Evolutionary conservation across 352 stramenopile genomes (phyloP).

Genomic region (Phytophthora vignae): DNA sequence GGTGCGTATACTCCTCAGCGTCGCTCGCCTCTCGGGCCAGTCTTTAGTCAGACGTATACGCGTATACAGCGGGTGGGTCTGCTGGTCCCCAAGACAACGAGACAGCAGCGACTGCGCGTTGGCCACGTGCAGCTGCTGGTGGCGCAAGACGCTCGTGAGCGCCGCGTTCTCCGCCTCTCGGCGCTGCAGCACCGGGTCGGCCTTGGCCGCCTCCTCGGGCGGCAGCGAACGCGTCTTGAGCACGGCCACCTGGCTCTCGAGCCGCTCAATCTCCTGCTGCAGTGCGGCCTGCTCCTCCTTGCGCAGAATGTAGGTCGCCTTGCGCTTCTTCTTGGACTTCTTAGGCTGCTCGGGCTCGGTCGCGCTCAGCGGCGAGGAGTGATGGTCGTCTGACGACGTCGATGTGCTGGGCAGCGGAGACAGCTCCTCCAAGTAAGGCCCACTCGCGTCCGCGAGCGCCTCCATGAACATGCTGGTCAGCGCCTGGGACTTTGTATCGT

Average conservation of each 20-base stretch:
- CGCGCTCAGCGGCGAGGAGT: not conserved
- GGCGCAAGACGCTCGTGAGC: constrained; percentile 25
- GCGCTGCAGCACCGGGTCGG: constrained; percentile 28
- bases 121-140: constrained; percentile 53
- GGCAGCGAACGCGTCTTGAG: constrained; percentile 33
- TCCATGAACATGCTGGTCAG: constrained; percentile 15
- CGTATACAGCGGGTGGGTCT: constrained; percentile 32
- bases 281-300: constrained; percentile 48
- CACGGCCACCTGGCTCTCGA: constrained; percentile 48
- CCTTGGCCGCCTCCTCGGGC: constrained; percentile 22
- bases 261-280: constrained; percentile 35
- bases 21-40: constrained; percentile 28
- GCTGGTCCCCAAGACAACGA: constrained; percentile 38
- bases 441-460: not conserved
- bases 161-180: constrained; percentile 31
- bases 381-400: not conserved
- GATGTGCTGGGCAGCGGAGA: not conserved
- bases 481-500: not conserved
- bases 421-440: not conserved
- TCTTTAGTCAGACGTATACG: constrained; percentile 28
- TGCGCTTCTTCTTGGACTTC: constrained; percentile 37
- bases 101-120: constrained; percentile 48
- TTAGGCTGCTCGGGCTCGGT: not conserved
- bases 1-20: constrained; percentile 30
- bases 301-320: constrained; percentile 44